A percentile compares a stretch with the other conserved stretches of the same genome.
Evolutionary conservation across 805 yeast genomes (phyloP).

Genomic region (Lipomyces orientalis): DNA sequence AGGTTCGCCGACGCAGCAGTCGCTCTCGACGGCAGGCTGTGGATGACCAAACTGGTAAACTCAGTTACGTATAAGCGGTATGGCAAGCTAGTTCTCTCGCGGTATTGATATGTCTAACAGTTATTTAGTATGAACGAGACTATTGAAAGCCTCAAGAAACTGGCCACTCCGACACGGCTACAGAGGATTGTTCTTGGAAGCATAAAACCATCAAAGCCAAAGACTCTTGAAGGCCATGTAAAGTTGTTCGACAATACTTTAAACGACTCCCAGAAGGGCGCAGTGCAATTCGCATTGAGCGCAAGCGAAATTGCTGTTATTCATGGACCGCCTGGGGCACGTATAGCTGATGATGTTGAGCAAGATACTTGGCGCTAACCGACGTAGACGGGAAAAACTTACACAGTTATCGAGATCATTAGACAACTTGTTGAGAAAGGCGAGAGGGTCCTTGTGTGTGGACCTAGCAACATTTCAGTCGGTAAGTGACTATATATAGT

Average conservation of each 20-base stretch:
- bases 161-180: slow-evolving; percentile 50
- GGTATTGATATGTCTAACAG: neutral
- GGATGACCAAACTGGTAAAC: slow-evolving; percentile 67
- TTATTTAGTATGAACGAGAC: slow-evolving; percentile 61
- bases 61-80: slow-evolving; percentile 48
- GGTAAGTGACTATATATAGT: slow-evolving; percentile 46
- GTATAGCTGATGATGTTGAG: neutral
- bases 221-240: slow-evolving; percentile 14
- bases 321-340: slow-evolving; percentile 77
- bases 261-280: slow-evolving; percentile 74
- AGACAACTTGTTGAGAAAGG: slow-evolving; percentile 66
- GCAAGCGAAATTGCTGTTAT: slow-evolving; percentile 58
- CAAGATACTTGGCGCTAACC: neutral
- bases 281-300: slow-evolving; percentile 67
- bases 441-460: slow-evolving; percentile 79
- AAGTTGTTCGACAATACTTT: slow-evolving; percentile 54
- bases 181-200: slow-evolving; percentile 57
- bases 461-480: slow-evolving; percentile 91
- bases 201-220: slow-evolving; percentile 42
- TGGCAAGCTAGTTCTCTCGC: neutral
- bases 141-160: slow-evolving; percentile 60
- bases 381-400: slow-evolving; percentile 71
- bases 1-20: slow-evolving; percentile 59
- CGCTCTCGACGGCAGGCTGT: slow-evolving; percentile 56
- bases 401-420: slow-evolving; percentile 80